These are phyloP conservation scores for Neocucurbitaria cava DNA, from an alignment of 2,329 filamentous ascomycete species.

Conservation along the genomic window DNA sequence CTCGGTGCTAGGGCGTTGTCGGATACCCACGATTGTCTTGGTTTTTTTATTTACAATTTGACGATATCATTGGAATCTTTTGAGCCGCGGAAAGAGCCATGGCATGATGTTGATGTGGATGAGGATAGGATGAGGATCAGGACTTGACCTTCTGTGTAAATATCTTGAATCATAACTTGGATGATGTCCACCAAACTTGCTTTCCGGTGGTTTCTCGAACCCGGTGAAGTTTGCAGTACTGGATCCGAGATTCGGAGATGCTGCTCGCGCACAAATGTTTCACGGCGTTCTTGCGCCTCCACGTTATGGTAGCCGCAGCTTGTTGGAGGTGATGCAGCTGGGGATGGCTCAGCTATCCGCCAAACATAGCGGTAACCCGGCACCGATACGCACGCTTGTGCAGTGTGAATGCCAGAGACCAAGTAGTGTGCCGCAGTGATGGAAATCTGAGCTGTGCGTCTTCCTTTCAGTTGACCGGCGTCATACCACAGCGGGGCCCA, in stretches of 20 bases:
- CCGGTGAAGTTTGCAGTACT: no score
- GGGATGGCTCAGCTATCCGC: neutral
- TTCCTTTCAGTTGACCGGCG: constrained; percentile 11
- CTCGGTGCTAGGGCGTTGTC: constrained; percentile 28
- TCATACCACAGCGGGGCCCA: constrained; percentile 39
- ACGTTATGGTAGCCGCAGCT: neutral
- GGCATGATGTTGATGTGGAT: constrained; percentile 14
- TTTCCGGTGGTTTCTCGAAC: neutral
- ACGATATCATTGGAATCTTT: constrained; percentile 7
- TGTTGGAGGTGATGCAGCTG: neutral
- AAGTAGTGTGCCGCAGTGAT: constrained; percentile 3
- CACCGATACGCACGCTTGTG: neutral
- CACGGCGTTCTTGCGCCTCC: constrained; percentile 7
- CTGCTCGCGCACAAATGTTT: neutral
- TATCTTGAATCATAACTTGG: constrained; percentile 20
- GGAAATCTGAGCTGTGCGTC: constrained; percentile 1
- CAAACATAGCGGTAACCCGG: neutral
- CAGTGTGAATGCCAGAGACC: neutral
- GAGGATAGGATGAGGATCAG: constrained; percentile 9
- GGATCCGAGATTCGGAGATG: no score
- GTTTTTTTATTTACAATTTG: constrained; percentile 23
- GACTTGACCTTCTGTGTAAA: constrained; percentile 20
- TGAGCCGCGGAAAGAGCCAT: constrained; percentile 5
- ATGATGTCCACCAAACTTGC: constrained; percentile 3
- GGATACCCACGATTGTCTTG: constrained; percentile 33